A percentile compares a stretch with the other conserved stretches of the same genome.
phyloP scores from a whole-genome alignment of 345 rosid genomes.

The Xanthoceras sorbifolium region DNA sequence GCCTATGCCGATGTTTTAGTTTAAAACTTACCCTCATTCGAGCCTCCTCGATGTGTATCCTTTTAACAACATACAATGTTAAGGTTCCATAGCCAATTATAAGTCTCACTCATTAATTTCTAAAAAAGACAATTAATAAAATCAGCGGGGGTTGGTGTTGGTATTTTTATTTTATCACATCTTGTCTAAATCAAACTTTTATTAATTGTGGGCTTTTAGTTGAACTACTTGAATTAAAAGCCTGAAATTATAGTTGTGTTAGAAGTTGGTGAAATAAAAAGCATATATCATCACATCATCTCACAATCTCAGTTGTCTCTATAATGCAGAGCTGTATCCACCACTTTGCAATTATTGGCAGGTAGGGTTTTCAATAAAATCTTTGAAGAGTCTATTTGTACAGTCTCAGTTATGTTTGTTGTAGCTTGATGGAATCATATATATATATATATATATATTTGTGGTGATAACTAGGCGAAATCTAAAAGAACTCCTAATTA shows the following conservation, averaged over 20 bases:
- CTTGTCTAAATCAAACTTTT: background rate
- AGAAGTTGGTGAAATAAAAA: background rate
- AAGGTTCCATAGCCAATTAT: too few relatives aligned
- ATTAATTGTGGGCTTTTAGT: too few relatives aligned
- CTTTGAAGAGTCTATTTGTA: background rate
- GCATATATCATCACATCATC: background rate
- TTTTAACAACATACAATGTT: too few relatives aligned
- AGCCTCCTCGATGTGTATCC: too few relatives aligned
- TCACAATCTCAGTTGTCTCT: background rate
- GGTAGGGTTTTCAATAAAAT: background rate
- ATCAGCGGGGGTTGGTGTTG: too few relatives aligned
- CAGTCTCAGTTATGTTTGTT: background rate
- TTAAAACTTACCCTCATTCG: too few relatives aligned
- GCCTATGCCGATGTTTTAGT: too few relatives aligned
- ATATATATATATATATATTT: too few relatives aligned
- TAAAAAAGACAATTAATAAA: too few relatives aligned
- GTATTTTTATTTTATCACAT: too few relatives aligned
- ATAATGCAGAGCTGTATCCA: background rate
- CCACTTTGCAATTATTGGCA: background rate
- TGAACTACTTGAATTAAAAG: background rate
- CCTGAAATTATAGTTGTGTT: background rate
- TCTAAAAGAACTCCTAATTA: background rate
- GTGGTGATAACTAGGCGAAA: background rate
- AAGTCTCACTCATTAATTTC: too few relatives aligned
- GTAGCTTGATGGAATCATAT: background rate